Base-by-base conservation (phyloP, 2,329 filamentous ascomycete species). In the Ceratocystis colombiana region DNA sequence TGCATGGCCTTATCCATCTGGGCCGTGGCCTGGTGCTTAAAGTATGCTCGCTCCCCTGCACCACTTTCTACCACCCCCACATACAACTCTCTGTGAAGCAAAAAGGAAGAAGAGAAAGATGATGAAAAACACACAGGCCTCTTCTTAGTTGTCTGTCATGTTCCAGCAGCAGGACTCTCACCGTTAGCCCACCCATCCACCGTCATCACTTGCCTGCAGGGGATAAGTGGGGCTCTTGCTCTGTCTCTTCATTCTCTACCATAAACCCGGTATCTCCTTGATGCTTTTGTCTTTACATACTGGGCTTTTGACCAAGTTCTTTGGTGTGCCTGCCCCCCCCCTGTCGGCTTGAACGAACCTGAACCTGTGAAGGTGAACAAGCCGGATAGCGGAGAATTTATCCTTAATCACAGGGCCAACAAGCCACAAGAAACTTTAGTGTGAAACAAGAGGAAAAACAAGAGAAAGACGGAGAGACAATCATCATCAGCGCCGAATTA, bases 311-410 rank as follows among this genome's bases (percentile, higher is more conserved):
- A 33, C 30, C 7, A 1, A 1, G 30, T 7, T 7, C 30, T 33
- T 7, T 12, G 30, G 30, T 50, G 17, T 20, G 17, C 20, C 17
- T 50, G 5, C 20, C 12, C 25, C 20, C 25, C 20, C 53, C 28
- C 53, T 17, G 10, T 2, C 28, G 30, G 30, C 12, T 33, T 28
- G 28, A 28, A 57, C 12, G 53, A 57, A 57, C 53, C 28, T 33
- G 7, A 30, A 8, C 53, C 12, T 17, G n/a, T n/a, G 33, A 37
- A 37, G 33, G 8, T 37, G 33, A 10, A 33, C 28, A 17, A n/a
- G 41, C 33, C 59, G 59, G 41, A 25, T 37, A 62, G 41, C 33
- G 30, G 59, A 45, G 33, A 45, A 45, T 28, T 62, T 45, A 62
- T 44, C 22, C 30, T 44, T 44, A 45, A 44, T 25, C 41, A 44